phyloP scores from a whole-genome alignment of 345 rosid genomes.

The Cardamine resedifolia region DNA sequence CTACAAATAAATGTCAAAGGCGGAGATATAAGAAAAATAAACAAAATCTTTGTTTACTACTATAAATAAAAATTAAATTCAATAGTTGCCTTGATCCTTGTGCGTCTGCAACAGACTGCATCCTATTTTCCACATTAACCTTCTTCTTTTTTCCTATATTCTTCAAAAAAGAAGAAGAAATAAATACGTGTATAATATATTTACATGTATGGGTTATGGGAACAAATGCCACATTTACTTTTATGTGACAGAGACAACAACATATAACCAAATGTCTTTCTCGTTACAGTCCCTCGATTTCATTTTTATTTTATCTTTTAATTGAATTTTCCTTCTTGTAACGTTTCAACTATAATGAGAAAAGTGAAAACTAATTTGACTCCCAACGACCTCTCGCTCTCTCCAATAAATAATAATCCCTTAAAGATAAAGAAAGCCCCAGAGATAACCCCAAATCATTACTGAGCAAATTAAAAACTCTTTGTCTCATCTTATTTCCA shows the following conservation, averaged over 20 bases:
- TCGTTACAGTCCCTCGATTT: slow-evolving; percentile 34
- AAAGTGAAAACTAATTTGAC: slow-evolving; percentile 29
- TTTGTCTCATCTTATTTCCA: not conserved
- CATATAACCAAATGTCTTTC: slow-evolving; percentile 41
- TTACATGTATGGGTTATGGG: slow-evolving; percentile 26
- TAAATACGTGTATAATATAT: slow-evolving; percentile 28
- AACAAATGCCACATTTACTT: slow-evolving; percentile 37
- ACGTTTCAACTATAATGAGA: slow-evolving; percentile 17
- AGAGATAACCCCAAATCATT: not conserved
- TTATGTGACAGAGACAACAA: slow-evolving; percentile 38
- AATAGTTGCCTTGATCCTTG: slow-evolving; percentile 23
- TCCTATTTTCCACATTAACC: slow-evolving; percentile 5
- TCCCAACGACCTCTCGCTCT: slow-evolving; percentile 41
- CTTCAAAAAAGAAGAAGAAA: not conserved
- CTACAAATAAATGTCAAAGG: slow-evolving; percentile 18
- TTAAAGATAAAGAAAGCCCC: slow-evolving; percentile 25
- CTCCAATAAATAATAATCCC: slow-evolving; percentile 30
- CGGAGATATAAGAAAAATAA: not conserved
- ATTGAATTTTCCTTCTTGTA: not conserved
- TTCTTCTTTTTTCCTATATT: not conserved
- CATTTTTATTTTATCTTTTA: not conserved
- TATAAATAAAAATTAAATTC: slow-evolving; percentile 17
- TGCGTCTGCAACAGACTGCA: not conserved
- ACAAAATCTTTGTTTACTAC: not conserved
- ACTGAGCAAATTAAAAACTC: slow-evolving; percentile 6